These are phyloP conservation scores for Ulmus americana DNA, from an alignment of 331 rosid species.

Conservation along the genomic window DNA sequence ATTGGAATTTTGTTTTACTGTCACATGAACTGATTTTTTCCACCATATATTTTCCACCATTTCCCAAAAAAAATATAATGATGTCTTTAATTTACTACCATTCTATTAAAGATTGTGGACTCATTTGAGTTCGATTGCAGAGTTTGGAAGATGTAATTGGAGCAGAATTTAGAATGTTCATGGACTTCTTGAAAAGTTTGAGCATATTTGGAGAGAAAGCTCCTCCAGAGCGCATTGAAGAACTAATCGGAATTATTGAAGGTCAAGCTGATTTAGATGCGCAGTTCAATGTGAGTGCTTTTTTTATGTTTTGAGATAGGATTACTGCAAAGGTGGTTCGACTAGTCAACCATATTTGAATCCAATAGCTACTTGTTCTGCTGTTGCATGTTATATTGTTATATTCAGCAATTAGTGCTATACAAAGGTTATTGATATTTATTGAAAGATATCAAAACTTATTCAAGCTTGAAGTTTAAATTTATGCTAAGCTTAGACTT, in stretches of 20 bases:
- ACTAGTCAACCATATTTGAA: background rate
- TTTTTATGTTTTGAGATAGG: constrained; percentile 7
- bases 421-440: background rate
- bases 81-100: constrained; percentile 4
- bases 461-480: background rate
- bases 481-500: background rate
- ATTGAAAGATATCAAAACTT: background rate
- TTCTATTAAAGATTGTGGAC: constrained; percentile 20
- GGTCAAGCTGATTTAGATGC: constrained; percentile 91
- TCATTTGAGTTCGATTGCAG: constrained; percentile 44
- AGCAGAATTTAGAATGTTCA: constrained; percentile 76
- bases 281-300: constrained; percentile 63
- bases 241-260: constrained; percentile 81
- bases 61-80: too few relatives aligned
- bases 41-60: background rate
- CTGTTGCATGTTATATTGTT: background rate
- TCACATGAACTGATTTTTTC: background rate
- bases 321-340: background rate
- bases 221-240: constrained; percentile 69
- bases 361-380: background rate
- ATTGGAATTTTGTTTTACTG: background rate
- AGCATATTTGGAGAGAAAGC: constrained; percentile 83
- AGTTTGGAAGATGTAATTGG: constrained; percentile 85
- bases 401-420: background rate
- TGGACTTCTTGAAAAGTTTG: constrained; percentile 78